Evolutionary conservation across 1,284 basidiomycete species (phyloP).

Genomic region (Rhodotorula sp.): DNA sequence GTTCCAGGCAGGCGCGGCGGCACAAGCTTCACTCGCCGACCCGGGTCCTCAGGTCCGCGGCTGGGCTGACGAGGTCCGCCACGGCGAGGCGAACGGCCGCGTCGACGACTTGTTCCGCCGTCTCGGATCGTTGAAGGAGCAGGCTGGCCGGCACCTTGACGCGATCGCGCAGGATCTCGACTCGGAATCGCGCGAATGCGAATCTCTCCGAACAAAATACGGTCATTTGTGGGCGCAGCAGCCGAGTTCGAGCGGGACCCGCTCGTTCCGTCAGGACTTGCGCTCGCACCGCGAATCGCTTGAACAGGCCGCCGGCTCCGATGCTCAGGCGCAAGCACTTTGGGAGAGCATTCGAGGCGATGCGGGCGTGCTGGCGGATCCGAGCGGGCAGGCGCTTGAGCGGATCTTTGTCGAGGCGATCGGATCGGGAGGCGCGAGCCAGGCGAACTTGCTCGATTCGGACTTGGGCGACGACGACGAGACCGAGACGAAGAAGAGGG

Average conservation of each 20-base stretch:
- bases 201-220: slow-evolving; percentile 63
- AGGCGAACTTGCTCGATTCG: slow-evolving; percentile 46
- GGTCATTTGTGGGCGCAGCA: slow-evolving; percentile 84
- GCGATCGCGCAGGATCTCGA: slow-evolving; percentile 48
- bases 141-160: slow-evolving; percentile 33
- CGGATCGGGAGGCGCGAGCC: slow-evolving; percentile 6
- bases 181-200: slow-evolving; percentile 50
- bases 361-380: slow-evolving; percentile 63
- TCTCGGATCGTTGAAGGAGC: slow-evolving; percentile 44
- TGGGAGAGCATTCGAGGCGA: slow-evolving; percentile 73
- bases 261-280: slow-evolving; percentile 71
- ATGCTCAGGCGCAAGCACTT: slow-evolving; percentile 68
- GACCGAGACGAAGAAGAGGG: slow-evolving; percentile 63
- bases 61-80: slow-evolving; percentile 72
- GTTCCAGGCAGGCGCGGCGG: slow-evolving; percentile 74
- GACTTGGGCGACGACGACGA: slow-evolving; percentile 61
- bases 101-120: slow-evolving; percentile 65
- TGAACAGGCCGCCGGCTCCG: slow-evolving; percentile 72
- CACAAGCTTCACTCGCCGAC: slow-evolving; percentile 55
- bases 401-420: slow-evolving; percentile 62
- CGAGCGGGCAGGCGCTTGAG: slow-evolving; percentile 60
- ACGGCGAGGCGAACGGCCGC: slow-evolving; percentile 64
- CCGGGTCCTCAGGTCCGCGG: slow-evolving; percentile 70
- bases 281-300: slow-evolving; percentile 73
- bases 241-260: slow-evolving; percentile 73